Evolutionary conservation across 805 yeast species (phyloP).

Genomic region (Cyberlindnera samutprakarnensis): DNA sequence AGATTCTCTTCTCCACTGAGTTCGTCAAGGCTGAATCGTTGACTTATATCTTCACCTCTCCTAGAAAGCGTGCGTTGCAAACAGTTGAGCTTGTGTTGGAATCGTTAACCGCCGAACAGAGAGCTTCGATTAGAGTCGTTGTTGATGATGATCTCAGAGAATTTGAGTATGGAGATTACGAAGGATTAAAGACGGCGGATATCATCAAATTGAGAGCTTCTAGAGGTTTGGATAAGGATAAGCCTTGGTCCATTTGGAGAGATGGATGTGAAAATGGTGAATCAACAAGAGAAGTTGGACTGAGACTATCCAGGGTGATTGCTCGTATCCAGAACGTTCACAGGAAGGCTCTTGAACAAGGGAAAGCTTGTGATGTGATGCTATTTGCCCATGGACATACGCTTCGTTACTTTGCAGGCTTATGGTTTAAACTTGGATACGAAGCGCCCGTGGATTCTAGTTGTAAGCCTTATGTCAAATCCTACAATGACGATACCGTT

Average conservation of each 20-base stretch:
- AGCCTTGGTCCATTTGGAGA: constrained; percentile 76
- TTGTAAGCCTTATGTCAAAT: constrained; percentile 14
- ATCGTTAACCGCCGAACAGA: constrained; percentile 35
- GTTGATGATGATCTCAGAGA: constrained; percentile 73
- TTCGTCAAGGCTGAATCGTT: constrained; percentile 59
- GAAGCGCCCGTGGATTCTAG: constrained; percentile 10
- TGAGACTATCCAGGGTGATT: constrained; percentile 67
- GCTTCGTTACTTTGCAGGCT: constrained; percentile 77
- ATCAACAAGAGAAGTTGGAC: constrained; percentile 52
- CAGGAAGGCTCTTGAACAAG: constrained; percentile 38
- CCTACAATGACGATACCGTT: constrained; percentile 21
- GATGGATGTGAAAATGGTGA: constrained; percentile 96
- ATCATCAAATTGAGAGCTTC: constrained; percentile 51
- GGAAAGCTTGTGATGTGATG: constrained; percentile 60
- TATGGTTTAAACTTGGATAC: constrained; percentile 58
- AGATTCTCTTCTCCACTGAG: constrained; percentile 54
- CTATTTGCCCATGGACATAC: constrained; percentile 94
- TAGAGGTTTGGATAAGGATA: constrained; percentile 47
- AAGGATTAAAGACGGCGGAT: constrained; percentile 67
- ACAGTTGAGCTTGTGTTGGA: constrained; percentile 63
- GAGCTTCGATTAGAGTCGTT: constrained; percentile 34
- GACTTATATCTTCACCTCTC: constrained; percentile 67
- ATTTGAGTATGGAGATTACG: constrained; percentile 97
- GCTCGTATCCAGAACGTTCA: constrained; percentile 57
- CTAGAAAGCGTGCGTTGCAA: constrained; percentile 70